Percentiles rank a stretch among this genome's conserved stretches.
Evolutionary conservation across 345 rosid species (phyloP).

Genomic region (Euphorbia pulcherrima): DNA sequence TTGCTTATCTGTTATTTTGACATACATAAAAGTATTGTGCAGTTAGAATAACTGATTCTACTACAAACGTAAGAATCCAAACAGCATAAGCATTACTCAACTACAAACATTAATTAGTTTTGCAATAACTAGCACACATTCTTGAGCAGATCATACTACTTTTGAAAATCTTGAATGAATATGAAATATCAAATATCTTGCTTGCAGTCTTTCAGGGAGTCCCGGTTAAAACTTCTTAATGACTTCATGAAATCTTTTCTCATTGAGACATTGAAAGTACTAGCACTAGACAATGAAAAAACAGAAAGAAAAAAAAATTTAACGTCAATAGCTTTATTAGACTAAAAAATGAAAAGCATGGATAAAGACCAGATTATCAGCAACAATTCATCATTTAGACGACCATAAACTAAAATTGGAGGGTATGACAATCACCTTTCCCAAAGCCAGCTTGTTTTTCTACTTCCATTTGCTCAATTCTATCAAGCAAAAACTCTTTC

Average conservation of each 20-base stretch:
- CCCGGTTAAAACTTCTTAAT: background rate
- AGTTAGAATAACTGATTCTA: background rate
- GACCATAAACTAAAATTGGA: conserved; percentile 11
- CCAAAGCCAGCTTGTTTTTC: conserved; percentile 30
- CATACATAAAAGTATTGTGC: conserved; percentile 7
- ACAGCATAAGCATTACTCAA: background rate
- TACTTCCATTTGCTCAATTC: conserved; percentile 43
- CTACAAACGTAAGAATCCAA: background rate
- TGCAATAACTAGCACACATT: background rate
- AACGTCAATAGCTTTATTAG: background rate
- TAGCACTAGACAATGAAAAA: background rate
- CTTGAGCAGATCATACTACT: background rate
- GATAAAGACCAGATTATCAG: background rate
- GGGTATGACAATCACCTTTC: conserved; percentile 35
- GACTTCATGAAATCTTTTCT: background rate
- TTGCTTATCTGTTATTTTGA: conserved; percentile 43
- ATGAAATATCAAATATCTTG: background rate
- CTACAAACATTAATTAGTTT: background rate
- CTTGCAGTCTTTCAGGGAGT: background rate
- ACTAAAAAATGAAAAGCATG: background rate
- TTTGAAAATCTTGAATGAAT: background rate
- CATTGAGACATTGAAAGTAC: background rate
- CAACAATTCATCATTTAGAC: conserved; percentile 8
- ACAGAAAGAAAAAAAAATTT: background rate
- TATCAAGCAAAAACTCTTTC: conserved; percentile 47